Conservation (phyloP, 345 rosid species). For the Heritiera littoralis region DNA sequence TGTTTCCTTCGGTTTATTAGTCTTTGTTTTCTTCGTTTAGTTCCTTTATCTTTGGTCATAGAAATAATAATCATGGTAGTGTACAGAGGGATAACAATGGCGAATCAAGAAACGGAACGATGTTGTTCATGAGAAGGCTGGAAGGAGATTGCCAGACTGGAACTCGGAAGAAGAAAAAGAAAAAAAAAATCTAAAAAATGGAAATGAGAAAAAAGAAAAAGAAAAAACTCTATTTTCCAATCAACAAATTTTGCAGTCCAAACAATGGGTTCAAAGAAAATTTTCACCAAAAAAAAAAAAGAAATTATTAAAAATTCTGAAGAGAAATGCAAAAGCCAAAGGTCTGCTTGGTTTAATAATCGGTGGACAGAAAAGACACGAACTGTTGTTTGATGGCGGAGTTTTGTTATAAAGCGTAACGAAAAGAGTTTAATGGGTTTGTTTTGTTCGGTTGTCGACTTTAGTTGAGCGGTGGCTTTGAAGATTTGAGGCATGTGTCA, state of each 20-base stretch:
- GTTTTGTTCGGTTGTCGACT: neutral
- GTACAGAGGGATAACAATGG: conserved; percentile 40
- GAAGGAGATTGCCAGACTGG: neutral
- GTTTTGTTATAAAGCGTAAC: neutral
- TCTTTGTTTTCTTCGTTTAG: conserved; percentile 14
- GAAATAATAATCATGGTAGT: conserved; percentile 48
- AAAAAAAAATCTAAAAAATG: neutral
- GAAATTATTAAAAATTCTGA: neutral
- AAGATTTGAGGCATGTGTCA: neutral
- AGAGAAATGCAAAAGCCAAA: neutral
- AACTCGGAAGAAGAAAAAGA: neutral
- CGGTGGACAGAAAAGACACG: neutral
- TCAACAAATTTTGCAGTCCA: neutral
- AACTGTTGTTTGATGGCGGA: neutral
- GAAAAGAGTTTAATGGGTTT: neutral
- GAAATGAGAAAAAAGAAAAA: neutral
- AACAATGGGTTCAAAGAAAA: neutral
- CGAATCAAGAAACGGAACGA: conserved; percentile 2
- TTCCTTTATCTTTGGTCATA: conserved; percentile 20
- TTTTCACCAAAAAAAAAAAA: too few species aligned
- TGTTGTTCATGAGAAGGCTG: conserved; percentile 4
- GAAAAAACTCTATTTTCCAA: neutral
- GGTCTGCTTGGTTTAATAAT: neutral
- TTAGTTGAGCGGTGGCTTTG: too few species aligned
- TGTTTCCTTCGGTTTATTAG: neutral